These are phyloP conservation scores for Phialemonium atrogriseum DNA, from an alignment of 2,329 filamentous ascomycete genomes.

Conservation along the genomic window DNA sequence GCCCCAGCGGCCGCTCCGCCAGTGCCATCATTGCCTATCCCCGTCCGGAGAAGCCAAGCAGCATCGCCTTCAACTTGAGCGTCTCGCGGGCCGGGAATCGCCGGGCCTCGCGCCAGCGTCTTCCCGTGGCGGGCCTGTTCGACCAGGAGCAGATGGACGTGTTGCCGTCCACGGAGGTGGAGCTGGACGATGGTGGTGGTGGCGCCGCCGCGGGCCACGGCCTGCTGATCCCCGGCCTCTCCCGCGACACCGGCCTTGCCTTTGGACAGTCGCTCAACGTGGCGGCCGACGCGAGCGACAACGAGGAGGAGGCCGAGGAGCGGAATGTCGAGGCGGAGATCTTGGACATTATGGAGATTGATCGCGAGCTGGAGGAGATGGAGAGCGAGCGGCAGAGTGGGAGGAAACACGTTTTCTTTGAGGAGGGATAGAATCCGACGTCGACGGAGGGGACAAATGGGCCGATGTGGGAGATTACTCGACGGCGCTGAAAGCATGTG, in stretches of 20 bases:
- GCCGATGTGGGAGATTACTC: too few species aligned
- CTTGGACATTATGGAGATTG: constrained; percentile 59
- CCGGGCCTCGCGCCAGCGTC: constrained; percentile 16
- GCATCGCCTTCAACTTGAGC: constrained; percentile 43
- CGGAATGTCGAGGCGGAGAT: constrained; percentile 52
- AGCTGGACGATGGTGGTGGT: constrained; percentile 17
- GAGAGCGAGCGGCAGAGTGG: constrained; percentile 38
- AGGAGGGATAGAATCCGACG: constrained; percentile 26
- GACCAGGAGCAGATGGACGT: constrained; percentile 8
- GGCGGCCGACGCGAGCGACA: constrained; percentile 43
- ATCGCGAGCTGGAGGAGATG: constrained; percentile 49
- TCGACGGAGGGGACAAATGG: too few species aligned
- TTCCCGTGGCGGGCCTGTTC: constrained; percentile 15
- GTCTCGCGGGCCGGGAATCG: constrained; percentile 28
- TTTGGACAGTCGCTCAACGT: constrained; percentile 43
- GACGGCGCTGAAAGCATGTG: too few species aligned
- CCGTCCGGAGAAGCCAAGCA: constrained; percentile 29
- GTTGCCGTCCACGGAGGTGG: constrained; percentile 17
- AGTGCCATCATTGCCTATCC: constrained; percentile 50
- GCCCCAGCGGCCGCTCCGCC: constrained; percentile 22
- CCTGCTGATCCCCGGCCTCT: constrained; percentile 9
- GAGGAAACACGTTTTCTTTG: constrained; percentile 45
- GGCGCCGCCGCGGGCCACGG: too few species aligned
- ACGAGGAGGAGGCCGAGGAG: constrained; percentile 35
- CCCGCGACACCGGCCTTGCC: constrained; percentile 27